Evolutionary conservation across 2,329 filamentous ascomycete genomes (phyloP), one percentile per base, ranked within the genome.

Genomic region (Trichoderma oligosporum): DNA sequence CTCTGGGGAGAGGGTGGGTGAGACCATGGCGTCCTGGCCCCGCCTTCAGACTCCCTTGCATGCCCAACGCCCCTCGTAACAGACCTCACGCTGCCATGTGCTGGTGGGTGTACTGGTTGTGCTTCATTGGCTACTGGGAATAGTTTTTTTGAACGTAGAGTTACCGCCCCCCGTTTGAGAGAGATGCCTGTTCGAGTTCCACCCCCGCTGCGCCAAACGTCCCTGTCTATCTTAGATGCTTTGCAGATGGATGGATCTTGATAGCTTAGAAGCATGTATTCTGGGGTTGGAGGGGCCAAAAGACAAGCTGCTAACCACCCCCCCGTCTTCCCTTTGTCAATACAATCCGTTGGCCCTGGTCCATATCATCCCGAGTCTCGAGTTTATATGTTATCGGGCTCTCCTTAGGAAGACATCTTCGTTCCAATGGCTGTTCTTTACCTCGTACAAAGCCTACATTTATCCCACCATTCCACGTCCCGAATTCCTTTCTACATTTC

Each of bases 401-500:
- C 68, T 69, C 67, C 65, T 69, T 59, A 56, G 63, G 62, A 62
- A 60, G 62, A 59, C 39, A 42, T 61, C 64, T 68, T 62, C 72
- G 70, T 74, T 72, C 72, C 72, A 74, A 71, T 73, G 65, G 59
- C 62, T 58, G 60, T 61, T 55, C 65, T 62, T 68, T 64, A 66
- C 65, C 68, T 69, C 65, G 60, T 62, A 65, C 65, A 61, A 64
- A 68, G 66, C 67, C 68, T 74, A 74, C 71, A 72, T 73, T 64
- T 73, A 74, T 72, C 68, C 70, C 69, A 69, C 70, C 70, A 73
- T 73, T 74, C 72, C 72, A 72, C 72, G 62, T 68, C 66, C 68
- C 67, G 68, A 74, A 75, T 74, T 74, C 73, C 73, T 74, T 61
- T 64, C 71, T 73, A 64, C 73, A 74, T 75, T 73, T 73, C 71